These are phyloP conservation scores for Ustilago bromivora DNA, from an alignment of 1,284 basidiomycete species.

Conservation along the genomic window DNA sequence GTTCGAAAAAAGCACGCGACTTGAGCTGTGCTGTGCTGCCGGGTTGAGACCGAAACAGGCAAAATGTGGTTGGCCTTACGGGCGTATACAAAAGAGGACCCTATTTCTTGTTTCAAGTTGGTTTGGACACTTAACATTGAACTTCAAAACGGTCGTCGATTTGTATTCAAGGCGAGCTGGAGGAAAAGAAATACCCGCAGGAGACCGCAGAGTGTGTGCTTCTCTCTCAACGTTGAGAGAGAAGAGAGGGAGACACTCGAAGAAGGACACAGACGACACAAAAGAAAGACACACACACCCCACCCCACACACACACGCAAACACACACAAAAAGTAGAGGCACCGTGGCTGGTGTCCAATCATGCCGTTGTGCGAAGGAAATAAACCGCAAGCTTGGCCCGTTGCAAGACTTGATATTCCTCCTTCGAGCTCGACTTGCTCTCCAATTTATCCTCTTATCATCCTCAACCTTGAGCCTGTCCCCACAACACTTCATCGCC, in stretches of 20 bases:
- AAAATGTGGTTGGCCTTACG: background rate
- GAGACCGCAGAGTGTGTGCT: background rate
- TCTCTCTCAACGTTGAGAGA: background rate
- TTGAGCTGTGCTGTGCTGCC: background rate
- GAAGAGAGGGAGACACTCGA: background rate
- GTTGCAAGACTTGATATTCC: background rate
- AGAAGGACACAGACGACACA: background rate
- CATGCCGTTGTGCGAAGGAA: background rate
- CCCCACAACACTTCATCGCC: background rate
- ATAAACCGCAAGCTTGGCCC: slow-evolving; percentile 5
- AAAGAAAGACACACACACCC: background rate
- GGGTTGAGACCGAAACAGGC: background rate
- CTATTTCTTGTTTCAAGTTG: background rate
- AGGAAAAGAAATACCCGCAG: background rate
- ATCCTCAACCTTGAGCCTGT: slow-evolving; percentile 9
- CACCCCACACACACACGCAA: background rate
- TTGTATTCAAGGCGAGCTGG: slow-evolving; percentile 6
- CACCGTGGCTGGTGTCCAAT: background rate
- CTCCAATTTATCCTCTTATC: background rate
- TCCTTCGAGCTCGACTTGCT: background rate
- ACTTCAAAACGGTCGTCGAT: background rate
- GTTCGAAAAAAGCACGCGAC: background rate
- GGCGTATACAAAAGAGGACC: slow-evolving; percentile 1
- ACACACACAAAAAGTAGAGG: background rate
- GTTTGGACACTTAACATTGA: background rate